Percentiles rank a stretch among this genome's conserved stretches.
phyloP scores from a whole-genome alignment of 2,329 filamentous ascomycete genomes.

The Diaporthe vexans region DNA sequence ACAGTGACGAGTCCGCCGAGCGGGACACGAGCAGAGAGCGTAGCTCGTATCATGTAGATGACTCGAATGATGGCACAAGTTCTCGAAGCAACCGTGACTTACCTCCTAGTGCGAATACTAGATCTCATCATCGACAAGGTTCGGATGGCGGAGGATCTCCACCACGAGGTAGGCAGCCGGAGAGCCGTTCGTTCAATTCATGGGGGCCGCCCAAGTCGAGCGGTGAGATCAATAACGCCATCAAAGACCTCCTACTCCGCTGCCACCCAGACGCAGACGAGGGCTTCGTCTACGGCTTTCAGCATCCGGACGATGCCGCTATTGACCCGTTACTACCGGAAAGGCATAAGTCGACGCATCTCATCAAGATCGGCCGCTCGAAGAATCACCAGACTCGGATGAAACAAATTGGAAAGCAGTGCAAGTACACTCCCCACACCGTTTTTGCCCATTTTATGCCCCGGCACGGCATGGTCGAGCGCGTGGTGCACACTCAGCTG shows the following conservation, averaged over 20 bases:
- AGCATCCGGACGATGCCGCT: conserved; percentile 43
- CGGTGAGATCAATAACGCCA: conserved; percentile 35
- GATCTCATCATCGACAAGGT: not conserved
- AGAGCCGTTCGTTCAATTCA: conserved; percentile 1
- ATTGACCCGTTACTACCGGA: not conserved
- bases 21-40: not conserved
- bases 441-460: conserved; percentile 41
- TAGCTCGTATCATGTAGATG: not conserved
- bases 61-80: not conserved
- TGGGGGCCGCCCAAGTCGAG: conserved; percentile 26
- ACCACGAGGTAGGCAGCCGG: not conserved
- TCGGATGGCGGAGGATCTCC: conserved; percentile 26
- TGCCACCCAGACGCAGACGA: not conserved
- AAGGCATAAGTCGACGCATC: conserved; percentile 4
- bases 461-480: conserved; percentile 48
- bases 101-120: not conserved
- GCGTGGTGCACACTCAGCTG: conserved; percentile 49
- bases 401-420: conserved; percentile 44
- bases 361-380: conserved; percentile 52
- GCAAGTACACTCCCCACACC: conserved; percentile 46
- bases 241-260: conserved; percentile 35
- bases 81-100: not conserved
- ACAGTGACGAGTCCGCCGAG: not conserved
- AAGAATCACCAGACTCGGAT: conserved; percentile 45
- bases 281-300: conserved; percentile 48